Base-by-base conservation (phyloP, 2,329 filamentous ascomycete species). In the Trichophyton schoenleinii region DNA sequence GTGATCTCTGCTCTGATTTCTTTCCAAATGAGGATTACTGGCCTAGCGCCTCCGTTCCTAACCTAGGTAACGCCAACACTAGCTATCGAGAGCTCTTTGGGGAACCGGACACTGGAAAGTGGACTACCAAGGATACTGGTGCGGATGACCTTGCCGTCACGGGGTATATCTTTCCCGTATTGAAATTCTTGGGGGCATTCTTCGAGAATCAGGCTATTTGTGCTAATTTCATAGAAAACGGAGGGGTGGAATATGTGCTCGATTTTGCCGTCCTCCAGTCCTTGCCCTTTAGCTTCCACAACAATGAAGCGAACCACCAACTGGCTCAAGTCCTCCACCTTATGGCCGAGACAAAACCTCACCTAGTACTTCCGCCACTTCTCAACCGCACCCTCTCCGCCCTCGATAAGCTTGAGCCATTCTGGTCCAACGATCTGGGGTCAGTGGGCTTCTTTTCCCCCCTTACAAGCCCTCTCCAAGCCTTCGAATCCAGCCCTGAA, bases 231-330 rank as follows among this genome's bases (percentile, higher is more conserved):
- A 84, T 94, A 64, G 83, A 88, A 60, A 81, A 82, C 58, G 89
- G 91, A 62, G 94, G 90, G 5, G 84, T 92, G 25, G 90, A 96
- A 71, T 80, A 87, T 58, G 79, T 97, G 20, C 79, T 99, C 60
- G 90, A 96, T 69, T 83, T 96, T 61, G 87, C 87, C 46, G 89
- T 88, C 60, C 83, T 91, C 34, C 87, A 90, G 3, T 91, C 89
- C 70, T 80, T 97, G 55, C 85, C 89, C 0, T 85, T 85, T 67
- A 83, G 88, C 68, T 86, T 88, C 69, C 81, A 85, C 44, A 85
- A 87, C 46, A 82, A 83, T 4, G 75, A 80, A 59, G 83, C 88
- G 3, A 86, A 86, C 61, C 83, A 86, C 63, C 84, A 87, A 63
- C 79, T 96, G 60, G 83, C 86, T 15, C 82, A 84, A 41, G 86